A percentile compares a stretch with the other conserved stretches of the same genome.
These are phyloP conservation scores for Scleromitrula shiraiana DNA, from an alignment of 2,329 filamentous ascomycete genomes.

Conservation along the genomic window DNA sequence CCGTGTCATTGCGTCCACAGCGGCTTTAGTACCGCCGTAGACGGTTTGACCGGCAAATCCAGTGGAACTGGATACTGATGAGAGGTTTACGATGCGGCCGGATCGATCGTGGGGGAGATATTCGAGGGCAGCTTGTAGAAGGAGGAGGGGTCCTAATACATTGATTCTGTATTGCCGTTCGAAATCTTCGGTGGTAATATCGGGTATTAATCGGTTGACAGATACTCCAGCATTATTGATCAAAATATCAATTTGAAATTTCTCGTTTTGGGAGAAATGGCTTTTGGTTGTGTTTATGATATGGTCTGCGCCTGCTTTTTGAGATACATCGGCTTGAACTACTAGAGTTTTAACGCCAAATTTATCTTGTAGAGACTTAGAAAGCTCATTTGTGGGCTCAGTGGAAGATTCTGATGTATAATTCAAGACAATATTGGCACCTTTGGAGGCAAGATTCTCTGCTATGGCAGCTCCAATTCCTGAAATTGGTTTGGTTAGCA, in stretches of 20 bases:
- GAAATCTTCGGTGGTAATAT: constrained; percentile 60
- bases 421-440: constrained; percentile 54
- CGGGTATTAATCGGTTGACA: constrained; percentile 55
- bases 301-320: constrained; percentile 48
- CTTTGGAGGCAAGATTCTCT: constrained; percentile 63
- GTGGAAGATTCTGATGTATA: constrained; percentile 57
- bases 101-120: constrained; percentile 63
- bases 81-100: constrained; percentile 56
- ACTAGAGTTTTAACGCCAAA: constrained; percentile 53
- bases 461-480: constrained; percentile 63
- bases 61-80: constrained; percentile 47
- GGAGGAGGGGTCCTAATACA: constrained; percentile 70
- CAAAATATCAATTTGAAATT: constrained; percentile 70
- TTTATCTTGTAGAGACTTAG: constrained; percentile 43
- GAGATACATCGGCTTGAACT: constrained; percentile 65
- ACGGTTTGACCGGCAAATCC: constrained; percentile 52
- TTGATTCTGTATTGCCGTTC: constrained; percentile 69
- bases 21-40: constrained; percentile 60
- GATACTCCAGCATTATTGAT: constrained; percentile 78
- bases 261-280: constrained; percentile 42
- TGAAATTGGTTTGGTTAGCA: constrained; percentile 31
- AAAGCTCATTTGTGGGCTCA: constrained; percentile 44
- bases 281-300: constrained; percentile 52
- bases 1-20: constrained; percentile 60
- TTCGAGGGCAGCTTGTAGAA: constrained; percentile 64